Conservation (phyloP, 371 early-diverging fungal genomes). For the Syncephalastrum contaminatum region DNA sequence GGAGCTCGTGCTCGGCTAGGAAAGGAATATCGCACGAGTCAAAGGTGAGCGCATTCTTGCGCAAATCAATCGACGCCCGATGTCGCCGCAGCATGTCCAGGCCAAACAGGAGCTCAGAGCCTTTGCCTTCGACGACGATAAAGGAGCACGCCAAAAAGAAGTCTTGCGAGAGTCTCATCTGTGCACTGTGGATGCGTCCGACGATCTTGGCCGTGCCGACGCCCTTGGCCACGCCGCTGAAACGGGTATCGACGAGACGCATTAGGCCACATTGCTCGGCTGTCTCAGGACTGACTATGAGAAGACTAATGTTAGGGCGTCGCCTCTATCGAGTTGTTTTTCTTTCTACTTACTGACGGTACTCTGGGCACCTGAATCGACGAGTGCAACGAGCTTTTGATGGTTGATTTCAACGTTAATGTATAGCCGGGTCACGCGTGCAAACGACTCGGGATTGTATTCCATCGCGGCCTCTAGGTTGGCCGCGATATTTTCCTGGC, state of each 20-base stretch:
- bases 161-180: slow-evolving; percentile 73
- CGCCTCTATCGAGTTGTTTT: neutral
- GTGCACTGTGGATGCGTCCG: slow-evolving; percentile 91
- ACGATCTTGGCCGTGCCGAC: slow-evolving; percentile 95
- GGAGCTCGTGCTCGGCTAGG: slow-evolving; percentile 88
- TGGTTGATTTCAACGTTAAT: slow-evolving; percentile 89
- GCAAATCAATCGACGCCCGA: slow-evolving; percentile 84
- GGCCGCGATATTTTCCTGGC: slow-evolving; percentile 80
- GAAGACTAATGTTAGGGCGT: neutral
- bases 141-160: slow-evolving; percentile 85
- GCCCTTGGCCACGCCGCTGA: slow-evolving; percentile 90
- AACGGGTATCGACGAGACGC: slow-evolving; percentile 88
- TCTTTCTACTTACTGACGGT: slow-evolving; percentile 79
- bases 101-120: slow-evolving; percentile 91
- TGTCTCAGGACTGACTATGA: slow-evolving; percentile 74
- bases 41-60: slow-evolving; percentile 78
- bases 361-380: slow-evolving; percentile 97
- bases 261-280: slow-evolving; percentile 87
- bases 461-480: slow-evolving; percentile 94
- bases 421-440: slow-evolving; percentile 85
- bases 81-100: slow-evolving; percentile 93
- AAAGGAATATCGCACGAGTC: slow-evolving; percentile 84
- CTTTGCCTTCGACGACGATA: slow-evolving; percentile 92
- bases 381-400: slow-evolving; percentile 86
- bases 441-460: slow-evolving; percentile 94